Percentiles rank a stretch among this genome's conserved stretches.
phyloP scores from a whole-genome alignment of 345 rosid genomes.

The Eucalyptus regnans region DNA sequence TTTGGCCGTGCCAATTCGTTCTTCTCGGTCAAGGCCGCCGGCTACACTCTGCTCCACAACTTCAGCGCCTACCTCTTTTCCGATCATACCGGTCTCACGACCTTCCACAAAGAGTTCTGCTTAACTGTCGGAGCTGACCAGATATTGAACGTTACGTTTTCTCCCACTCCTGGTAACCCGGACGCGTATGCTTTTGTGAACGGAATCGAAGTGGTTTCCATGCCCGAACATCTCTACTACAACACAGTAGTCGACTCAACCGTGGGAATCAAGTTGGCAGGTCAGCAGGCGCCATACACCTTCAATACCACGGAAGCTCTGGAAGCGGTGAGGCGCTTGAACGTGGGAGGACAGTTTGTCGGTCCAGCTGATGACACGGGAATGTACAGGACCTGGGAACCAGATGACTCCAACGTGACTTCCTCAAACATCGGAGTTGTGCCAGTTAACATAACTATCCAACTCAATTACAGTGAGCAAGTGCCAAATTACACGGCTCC shows the following conservation, averaged over 20 bases:
- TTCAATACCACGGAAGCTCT: background rate
- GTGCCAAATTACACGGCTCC: slow-evolving; percentile 22
- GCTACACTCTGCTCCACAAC: slow-evolving; percentile 3
- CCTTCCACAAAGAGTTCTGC: slow-evolving; percentile 7
- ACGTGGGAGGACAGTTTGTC: slow-evolving; percentile 13
- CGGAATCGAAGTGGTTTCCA: slow-evolving; percentile 28
- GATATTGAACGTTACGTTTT: slow-evolving; percentile 1
- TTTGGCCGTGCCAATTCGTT: background rate
- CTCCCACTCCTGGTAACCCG: background rate
- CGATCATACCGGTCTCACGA: background rate
- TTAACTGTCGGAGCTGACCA: background rate
- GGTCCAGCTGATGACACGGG: background rate
- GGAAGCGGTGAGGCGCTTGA: slow-evolving; percentile 3
- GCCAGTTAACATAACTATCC: background rate
- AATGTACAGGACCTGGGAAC: slow-evolving; percentile 11
- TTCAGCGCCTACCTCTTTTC: slow-evolving; percentile 9
- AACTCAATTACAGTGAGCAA: background rate
- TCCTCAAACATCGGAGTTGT: background rate
- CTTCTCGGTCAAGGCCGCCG: slow-evolving; percentile 9
- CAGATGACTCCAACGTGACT: background rate
- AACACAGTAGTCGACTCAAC: background rate
- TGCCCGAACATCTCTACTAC: slow-evolving; percentile 13
- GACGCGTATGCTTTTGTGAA: slow-evolving; percentile 19
- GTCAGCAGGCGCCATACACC: background rate
- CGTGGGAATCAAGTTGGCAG: background rate